Conservation (phyloP, 2,329 filamentous ascomycete genomes). For the Rutstroemia sp. region DNA sequence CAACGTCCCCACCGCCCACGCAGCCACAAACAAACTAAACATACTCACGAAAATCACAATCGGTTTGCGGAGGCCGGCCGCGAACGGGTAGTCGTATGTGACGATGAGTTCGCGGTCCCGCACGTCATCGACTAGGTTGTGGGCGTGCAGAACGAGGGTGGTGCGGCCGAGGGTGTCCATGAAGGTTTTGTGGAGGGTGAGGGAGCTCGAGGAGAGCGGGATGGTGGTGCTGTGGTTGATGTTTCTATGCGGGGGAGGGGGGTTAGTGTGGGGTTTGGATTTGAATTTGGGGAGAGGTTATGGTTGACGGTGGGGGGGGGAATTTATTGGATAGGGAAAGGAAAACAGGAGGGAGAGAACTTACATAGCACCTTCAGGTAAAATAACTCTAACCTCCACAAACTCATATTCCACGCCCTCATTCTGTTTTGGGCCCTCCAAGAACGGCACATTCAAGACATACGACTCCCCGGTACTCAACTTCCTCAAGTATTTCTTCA, state of each 20-base stretch:
- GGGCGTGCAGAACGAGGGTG: conserved; percentile 67
- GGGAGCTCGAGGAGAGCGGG: conserved; percentile 54
- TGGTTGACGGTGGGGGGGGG: no score
- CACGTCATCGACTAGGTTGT: conserved; percentile 86
- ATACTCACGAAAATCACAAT: conserved; percentile 69
- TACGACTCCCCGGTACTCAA: conserved; percentile 58
- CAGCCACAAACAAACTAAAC: conserved; percentile 64
- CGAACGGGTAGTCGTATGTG: conserved; percentile 75
- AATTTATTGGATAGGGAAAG: conserved; percentile 27
- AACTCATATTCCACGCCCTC: conserved; percentile 85
- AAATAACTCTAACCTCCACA: conserved; percentile 70
- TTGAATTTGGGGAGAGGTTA: no score
- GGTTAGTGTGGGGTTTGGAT: conserved; percentile 36
- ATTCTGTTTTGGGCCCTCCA: conserved; percentile 80
- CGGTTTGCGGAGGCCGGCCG: conserved; percentile 76
- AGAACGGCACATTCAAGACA: conserved; percentile 81
- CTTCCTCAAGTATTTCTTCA: conserved; percentile 67
- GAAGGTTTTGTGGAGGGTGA: conserved; percentile 74
- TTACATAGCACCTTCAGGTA: conserved; percentile 86
- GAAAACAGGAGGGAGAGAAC: conserved; percentile 34
- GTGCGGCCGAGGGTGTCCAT: conserved; percentile 91
- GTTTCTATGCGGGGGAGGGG: conserved; percentile 47
- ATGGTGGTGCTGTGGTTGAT: conserved; percentile 70
- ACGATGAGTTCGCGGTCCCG: conserved; percentile 78
- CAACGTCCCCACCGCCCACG: conserved; percentile 59